Conservation (phyloP, 2,329 filamentous ascomycete genomes). For the Septoria linicola region DNA sequence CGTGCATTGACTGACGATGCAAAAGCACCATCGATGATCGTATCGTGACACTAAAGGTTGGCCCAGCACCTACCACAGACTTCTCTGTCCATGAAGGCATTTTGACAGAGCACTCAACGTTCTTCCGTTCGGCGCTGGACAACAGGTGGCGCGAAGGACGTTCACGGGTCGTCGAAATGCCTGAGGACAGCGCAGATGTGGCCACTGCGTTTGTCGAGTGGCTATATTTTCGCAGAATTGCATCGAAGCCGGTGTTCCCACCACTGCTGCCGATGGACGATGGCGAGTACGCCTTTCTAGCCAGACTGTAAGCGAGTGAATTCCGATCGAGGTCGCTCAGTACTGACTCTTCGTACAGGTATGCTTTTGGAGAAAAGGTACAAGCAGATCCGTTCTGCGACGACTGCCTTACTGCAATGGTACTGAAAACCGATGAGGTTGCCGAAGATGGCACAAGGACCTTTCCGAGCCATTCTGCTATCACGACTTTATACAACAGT, state of each 20-base stretch:
- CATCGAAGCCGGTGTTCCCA: constrained; percentile 23
- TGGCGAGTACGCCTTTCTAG: constrained; percentile 24
- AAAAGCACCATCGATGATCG: constrained; percentile 24
- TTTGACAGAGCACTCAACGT: constrained; percentile 18
- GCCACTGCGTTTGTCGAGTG: constrained; percentile 25
- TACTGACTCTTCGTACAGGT: background rate
- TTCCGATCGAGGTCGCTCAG: too few species aligned
- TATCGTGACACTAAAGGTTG: constrained; percentile 19
- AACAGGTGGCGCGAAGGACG: constrained; percentile 26
- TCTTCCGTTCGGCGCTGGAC: constrained; percentile 27
- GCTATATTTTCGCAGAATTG: constrained; percentile 26
- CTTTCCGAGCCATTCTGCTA: constrained; percentile 24
- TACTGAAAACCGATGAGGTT: constrained; percentile 24
- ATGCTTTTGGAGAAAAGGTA: constrained; percentile 27
- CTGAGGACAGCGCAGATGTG: constrained; percentile 20
- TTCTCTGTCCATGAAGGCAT: constrained; percentile 26
- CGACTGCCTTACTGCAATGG: constrained; percentile 26
- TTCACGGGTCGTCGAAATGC: constrained; percentile 19
- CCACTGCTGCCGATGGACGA: constrained; percentile 27
- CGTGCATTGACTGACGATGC: constrained; percentile 1
- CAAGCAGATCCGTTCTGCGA: constrained; percentile 25
- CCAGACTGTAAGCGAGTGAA: constrained; percentile 2
- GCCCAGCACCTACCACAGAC: constrained; percentile 6
- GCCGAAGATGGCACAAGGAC: constrained; percentile 22
- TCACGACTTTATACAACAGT: constrained; percentile 25